Percentiles rank a stretch among this genome's conserved stretches.
These are phyloP conservation scores for Lentinula sp. DNA, from an alignment of 768 basidiomycete genomes.

Conservation along the genomic window DNA sequence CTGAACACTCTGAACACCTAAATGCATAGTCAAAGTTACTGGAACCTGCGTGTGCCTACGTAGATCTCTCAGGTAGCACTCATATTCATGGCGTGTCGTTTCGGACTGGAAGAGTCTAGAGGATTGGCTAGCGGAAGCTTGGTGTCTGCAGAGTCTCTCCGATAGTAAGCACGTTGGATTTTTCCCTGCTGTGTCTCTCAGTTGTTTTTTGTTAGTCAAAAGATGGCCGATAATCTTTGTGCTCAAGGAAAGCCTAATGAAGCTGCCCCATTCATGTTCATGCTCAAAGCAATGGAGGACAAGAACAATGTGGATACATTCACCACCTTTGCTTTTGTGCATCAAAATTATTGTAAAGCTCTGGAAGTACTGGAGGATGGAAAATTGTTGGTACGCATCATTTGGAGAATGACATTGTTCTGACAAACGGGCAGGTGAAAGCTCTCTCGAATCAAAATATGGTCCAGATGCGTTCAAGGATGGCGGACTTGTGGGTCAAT, in stretches of 20 bases:
- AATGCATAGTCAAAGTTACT: no score
- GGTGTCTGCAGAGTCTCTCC: neutral
- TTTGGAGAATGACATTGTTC: no score
- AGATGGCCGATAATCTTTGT: neutral
- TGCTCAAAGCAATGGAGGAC: constrained; percentile 33
- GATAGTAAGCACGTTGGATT: neutral
- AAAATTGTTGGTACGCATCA: no score
- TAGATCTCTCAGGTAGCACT: no score
- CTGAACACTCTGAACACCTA: no score
- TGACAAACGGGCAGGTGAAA: no score
- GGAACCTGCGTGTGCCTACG: no score
- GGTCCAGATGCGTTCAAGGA: no score
- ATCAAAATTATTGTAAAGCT: no score
- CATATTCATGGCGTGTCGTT: neutral
- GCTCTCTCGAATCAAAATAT: no score
- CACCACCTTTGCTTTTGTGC: constrained; percentile 17
- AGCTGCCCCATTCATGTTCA: constrained; percentile 34
- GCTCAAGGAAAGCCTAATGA: constrained; percentile 21
- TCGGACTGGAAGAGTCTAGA: neutral
- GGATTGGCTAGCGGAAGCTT: neutral
- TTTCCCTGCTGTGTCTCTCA: neutral
- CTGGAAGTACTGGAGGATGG: no score
- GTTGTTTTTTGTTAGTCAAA: neutral
- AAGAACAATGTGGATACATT: constrained; percentile 34
- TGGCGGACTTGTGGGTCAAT: no score